Evolutionary conservation across 1,139 yeast species (phyloP).

Genomic region (Kodamaea suecica): DNA sequence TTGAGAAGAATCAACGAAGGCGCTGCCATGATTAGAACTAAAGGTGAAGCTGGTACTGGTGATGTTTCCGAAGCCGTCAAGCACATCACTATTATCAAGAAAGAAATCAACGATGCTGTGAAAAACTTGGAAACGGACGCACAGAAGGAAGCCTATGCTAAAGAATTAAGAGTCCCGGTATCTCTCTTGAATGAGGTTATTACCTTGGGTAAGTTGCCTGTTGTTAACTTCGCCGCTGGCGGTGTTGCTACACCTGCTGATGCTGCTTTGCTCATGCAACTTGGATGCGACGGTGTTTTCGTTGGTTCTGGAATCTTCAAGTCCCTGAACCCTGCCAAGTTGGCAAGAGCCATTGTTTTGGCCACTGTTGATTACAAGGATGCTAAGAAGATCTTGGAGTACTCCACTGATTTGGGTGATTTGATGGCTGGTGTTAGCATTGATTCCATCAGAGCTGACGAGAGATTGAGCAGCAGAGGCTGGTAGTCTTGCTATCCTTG

Average conservation of each 20-base stretch:
- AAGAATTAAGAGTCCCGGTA: conserved; percentile 59
- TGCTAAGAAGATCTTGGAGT: conserved; percentile 62
- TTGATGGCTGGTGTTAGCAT: conserved; percentile 71
- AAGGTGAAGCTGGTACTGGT: conserved; percentile 91
- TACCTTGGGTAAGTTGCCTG: conserved; percentile 60
- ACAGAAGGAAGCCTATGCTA: conserved; percentile 50
- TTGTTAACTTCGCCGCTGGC: conserved; percentile 87
- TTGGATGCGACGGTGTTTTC: conserved; percentile 89
- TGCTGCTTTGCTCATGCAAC: conserved; percentile 85
- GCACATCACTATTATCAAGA: conserved; percentile 61
- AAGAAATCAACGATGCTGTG: conserved; percentile 51
- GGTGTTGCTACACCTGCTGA: conserved; percentile 91
- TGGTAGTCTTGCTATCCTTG: conserved; percentile 40
- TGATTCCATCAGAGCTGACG: conserved; percentile 45
- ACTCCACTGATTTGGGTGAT: conserved; percentile 72
- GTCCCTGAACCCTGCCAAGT: conserved; percentile 67
- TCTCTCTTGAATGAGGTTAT: conserved; percentile 51
- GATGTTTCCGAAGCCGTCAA: conserved; percentile 84
- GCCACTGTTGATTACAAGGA: conserved; percentile 76
- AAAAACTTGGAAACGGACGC: conserved; percentile 38
- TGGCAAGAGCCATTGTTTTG: conserved; percentile 78
- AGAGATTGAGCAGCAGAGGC: conserved; percentile 51
- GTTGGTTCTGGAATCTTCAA: conserved; percentile 90
- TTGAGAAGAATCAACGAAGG: conserved; percentile 79
- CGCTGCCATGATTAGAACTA: conserved; percentile 85